Base-by-base conservation (phyloP, 164 flowering plant genomes). In the Paratinospora sagittata region DNA sequence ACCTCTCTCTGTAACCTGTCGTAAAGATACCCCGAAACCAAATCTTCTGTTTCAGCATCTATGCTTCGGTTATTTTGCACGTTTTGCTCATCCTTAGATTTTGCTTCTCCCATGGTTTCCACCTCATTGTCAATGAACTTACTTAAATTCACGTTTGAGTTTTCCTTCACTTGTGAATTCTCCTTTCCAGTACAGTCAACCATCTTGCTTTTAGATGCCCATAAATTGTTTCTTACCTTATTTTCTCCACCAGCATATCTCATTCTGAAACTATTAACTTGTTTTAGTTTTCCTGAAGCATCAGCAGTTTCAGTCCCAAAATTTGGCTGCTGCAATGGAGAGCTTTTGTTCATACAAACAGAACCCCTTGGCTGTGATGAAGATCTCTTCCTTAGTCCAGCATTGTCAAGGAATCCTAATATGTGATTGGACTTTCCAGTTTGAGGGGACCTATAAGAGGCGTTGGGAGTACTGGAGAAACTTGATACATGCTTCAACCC, bases 1-100 rank as follows among this genome's bases (percentile, higher is more conserved):
- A 95, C 96, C 79, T 95, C 97, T 68, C 80, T 92, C 69, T 92
- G 97, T 73, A 92, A 83, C 77, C 84, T 81, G 69, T 95, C 97
- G 75, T 95, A 95, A 69, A 95, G 77, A 78, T 86, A 88, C 10
- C 97, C 98, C 2, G 97, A 95, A 39, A 95, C 90, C 58, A 81
- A 58, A 74, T 92, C 97, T 68, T 82, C 88, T 45, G 45, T 34
- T 14, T 75, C 82, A 63, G 61, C 30, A 62, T 67, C 77, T 10
- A 60, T 37, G 55, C 70, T 75, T 55, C 47, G 79, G 39, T 72
- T 79, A 60, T 41, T 77, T 57, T 78, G 70, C 27, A 30, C 43
- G 16, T 69, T 85, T 33, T 72, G 30, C 67, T 41, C 39, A 17
- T 52, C 70, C 66, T 73, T 76, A 41, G 63, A 65, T 73, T 67